phyloP scores from a whole-genome alignment of 306 rosid species.

The Cucumis melo region DNA sequence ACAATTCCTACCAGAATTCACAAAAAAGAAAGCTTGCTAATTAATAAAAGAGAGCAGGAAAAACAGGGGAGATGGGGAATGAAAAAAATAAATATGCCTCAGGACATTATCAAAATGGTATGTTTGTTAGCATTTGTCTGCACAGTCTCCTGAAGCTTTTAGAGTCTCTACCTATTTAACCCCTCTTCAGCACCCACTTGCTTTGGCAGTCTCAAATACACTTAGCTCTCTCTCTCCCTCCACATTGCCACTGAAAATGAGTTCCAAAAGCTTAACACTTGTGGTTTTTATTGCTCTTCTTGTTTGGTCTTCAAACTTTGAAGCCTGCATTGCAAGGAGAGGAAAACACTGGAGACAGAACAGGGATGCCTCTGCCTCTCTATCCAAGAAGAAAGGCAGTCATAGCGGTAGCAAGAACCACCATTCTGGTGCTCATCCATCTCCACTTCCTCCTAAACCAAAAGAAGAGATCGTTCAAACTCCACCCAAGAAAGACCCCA shows the following conservation, averaged over 20 bases:
- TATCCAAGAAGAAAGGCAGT: constrained; percentile 50
- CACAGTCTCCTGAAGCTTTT: constrained; percentile 8
- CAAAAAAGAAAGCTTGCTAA: constrained; percentile 4
- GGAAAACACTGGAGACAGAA: constrained; percentile 75
- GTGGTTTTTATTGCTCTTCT: constrained; percentile 40
- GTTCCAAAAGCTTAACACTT: constrained; percentile 43
- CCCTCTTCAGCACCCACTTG: constrained; percentile 5
- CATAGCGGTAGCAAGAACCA: constrained; percentile 23
- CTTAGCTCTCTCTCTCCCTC: constrained; percentile 1
- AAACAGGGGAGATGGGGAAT: not conserved
- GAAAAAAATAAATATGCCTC: not conserved
- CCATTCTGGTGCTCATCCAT: constrained; percentile 27
- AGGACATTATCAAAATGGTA: not conserved
- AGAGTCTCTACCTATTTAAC: constrained; percentile 7
- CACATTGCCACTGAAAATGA: constrained; percentile 10
- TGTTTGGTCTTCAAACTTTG: constrained; percentile 65
- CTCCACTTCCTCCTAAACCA: constrained; percentile 24
- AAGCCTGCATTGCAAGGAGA: constrained; percentile 78
- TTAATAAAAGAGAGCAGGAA: not conserved
- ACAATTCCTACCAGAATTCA: constrained; percentile 9
- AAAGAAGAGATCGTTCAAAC: constrained; percentile 21
- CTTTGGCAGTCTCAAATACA: not conserved
- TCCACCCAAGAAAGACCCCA: constrained; percentile 29
- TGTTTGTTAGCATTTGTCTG: constrained; percentile 1
- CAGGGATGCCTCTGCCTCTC: constrained; percentile 38